Conservation (phyloP, 1,284 basidiomycete genomes). For the Singerocomus inundabilis region DNA sequence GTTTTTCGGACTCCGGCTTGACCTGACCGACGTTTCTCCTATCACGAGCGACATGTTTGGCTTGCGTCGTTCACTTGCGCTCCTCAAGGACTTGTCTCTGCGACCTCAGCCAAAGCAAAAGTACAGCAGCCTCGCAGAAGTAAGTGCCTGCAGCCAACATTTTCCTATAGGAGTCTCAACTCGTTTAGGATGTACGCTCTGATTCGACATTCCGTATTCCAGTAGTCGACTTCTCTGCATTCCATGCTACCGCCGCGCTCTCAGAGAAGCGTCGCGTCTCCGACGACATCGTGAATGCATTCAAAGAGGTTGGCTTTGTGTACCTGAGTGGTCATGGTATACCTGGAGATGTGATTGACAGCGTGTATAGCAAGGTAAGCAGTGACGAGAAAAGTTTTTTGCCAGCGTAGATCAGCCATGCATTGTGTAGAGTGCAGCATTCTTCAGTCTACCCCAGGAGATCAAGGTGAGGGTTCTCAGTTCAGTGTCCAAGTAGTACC, state of each 20-base stretch:
- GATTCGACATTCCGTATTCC: conserved; percentile 57
- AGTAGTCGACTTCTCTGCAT: conserved; percentile 74
- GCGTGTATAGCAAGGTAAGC: conserved; percentile 61
- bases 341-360: conserved; percentile 46
- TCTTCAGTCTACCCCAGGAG: conserved; percentile 66
- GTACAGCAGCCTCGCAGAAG: conserved; percentile 28
- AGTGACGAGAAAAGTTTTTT: neutral
- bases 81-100: conserved; percentile 5
- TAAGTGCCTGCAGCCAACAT: conserved; percentile 4
- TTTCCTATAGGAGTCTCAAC: conserved; percentile 1
- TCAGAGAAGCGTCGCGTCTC: conserved; percentile 64
- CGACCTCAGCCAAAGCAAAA: conserved; percentile 8
- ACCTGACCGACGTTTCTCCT: neutral
- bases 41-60: conserved; percentile 11
- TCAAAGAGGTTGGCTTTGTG: conserved; percentile 76
- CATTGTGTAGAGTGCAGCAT: conserved; percentile 58
- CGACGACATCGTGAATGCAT: conserved; percentile 69
- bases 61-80: conserved; percentile 14
- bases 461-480: conserved; percentile 48
- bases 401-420: neutral
- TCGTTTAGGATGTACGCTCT: conserved; percentile 25
- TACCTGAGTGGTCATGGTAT: conserved; percentile 74
- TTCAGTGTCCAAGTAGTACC: neutral
- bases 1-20: too few relatives aligned
- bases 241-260: conserved; percentile 47